phyloP scores from a whole-genome alignment of 495 filamentous ascomycete genomes.

The Terfezia claveryi region DNA sequence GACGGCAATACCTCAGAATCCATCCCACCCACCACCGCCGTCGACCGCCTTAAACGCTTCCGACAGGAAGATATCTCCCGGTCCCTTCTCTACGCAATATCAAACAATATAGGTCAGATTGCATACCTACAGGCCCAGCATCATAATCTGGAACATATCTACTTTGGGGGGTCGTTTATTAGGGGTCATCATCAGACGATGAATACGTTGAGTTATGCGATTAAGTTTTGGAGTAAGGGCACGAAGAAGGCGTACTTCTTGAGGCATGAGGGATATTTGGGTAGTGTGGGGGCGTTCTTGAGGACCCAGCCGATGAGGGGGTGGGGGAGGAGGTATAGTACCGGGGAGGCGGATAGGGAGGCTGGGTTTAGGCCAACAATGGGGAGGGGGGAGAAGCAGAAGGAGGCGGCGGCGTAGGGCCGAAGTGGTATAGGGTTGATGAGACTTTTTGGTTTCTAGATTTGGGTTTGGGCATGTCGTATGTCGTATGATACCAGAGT shows the following conservation, averaged over 20 bases:
- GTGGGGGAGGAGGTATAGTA: slow-evolving; percentile 69
- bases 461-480: too few species aligned
- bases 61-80: slow-evolving; percentile 42
- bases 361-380: too few species aligned
- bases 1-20: slow-evolving; percentile 38
- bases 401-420: too few species aligned
- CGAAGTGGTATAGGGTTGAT: too few species aligned
- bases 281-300: slow-evolving; percentile 87
- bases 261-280: slow-evolving; percentile 86
- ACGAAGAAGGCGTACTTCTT: slow-evolving; percentile 89
- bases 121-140: slow-evolving; percentile 88
- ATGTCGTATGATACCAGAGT: too few species aligned
- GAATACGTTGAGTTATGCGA: slow-evolving; percentile 87
- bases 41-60: slow-evolving; percentile 25
- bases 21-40: slow-evolving; percentile 36
- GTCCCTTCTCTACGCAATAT: slow-evolving; percentile 41
- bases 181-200: slow-evolving; percentile 91
- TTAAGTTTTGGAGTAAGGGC: slow-evolving; percentile 91
- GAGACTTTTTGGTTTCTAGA: too few species aligned
- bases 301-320: slow-evolving; percentile 62
- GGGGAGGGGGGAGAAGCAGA: too few species aligned
- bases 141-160: slow-evolving; percentile 73
- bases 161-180: slow-evolving; percentile 94
- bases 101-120: slow-evolving; percentile 94
- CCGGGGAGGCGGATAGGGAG: slow-evolving; percentile 25